A percentile compares a stretch with the other conserved stretches of the same genome.
phyloP scores from a whole-genome alignment of 805 yeast species.

The Candida sakaeoensis region DNA sequence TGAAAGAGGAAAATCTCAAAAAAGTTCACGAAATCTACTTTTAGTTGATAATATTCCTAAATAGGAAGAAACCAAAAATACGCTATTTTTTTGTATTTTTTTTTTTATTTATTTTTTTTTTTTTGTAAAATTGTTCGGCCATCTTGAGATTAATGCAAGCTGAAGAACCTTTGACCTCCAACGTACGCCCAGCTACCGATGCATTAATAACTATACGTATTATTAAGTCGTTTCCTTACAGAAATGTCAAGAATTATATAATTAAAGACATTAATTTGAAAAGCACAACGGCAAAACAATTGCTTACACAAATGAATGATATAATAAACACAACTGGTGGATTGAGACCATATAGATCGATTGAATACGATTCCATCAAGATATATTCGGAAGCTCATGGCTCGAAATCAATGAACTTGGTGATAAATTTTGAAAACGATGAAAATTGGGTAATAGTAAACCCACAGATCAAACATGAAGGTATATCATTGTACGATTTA shows the following conservation, averaged over 20 bases:
- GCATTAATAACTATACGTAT: conserved; percentile 82
- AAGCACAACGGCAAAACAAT: conserved; percentile 58
- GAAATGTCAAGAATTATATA: conserved; percentile 79
- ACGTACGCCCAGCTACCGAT: conserved; percentile 66
- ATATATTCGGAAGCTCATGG: conserved; percentile 94
- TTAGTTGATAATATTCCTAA: neutral
- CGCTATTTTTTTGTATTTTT: no score
- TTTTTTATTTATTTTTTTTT: neutral
- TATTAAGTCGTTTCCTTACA: conserved; percentile 85
- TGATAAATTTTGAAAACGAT: conserved; percentile 79
- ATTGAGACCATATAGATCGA: conserved; percentile 78
- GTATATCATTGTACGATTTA: conserved; percentile 29
- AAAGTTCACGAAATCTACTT: no score
- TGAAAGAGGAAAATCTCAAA: no score
- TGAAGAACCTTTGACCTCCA: conserved; percentile 78
- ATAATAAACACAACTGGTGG: conserved; percentile 56
- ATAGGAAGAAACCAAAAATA: neutral
- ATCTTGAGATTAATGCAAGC: conserved; percentile 9
- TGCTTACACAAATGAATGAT: conserved; percentile 50
- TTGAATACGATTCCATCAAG: conserved; percentile 70
- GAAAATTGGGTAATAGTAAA: conserved; percentile 60
- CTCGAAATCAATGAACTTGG: conserved; percentile 86
- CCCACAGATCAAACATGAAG: conserved; percentile 13
- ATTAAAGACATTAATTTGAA: conserved; percentile 68
- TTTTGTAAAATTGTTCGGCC: neutral